A percentile compares a stretch with the other conserved stretches of the same genome.
These are phyloP conservation scores for Drosera spatulata DNA, from an alignment of 179 eudicot species.

Conservation along the genomic window DNA sequence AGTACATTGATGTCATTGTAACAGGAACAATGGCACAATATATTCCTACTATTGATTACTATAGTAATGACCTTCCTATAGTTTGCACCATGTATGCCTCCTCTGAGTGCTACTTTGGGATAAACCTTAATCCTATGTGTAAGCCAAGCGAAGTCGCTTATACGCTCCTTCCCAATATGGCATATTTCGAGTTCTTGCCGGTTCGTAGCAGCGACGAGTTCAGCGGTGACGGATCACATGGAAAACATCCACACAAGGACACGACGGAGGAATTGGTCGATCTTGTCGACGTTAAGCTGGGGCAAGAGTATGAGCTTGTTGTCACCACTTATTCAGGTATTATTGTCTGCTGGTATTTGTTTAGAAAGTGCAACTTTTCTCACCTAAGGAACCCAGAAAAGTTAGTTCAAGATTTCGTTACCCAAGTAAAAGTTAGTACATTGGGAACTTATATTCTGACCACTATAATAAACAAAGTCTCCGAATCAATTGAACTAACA, in stretches of 20 bases:
- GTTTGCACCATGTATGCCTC: constrained; percentile 12
- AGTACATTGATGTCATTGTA: constrained; percentile 13
- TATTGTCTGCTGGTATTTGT: neutral
- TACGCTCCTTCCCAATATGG: constrained; percentile 10
- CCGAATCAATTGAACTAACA: too few relatives aligned
- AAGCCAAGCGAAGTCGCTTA: constrained; percentile 7
- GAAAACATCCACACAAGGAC: neutral
- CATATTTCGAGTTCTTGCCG: constrained; percentile 15
- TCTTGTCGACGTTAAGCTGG: too few relatives aligned
- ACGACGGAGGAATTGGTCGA: constrained; percentile 24
- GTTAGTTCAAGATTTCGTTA: too few relatives aligned
- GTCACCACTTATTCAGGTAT: constrained; percentile 41
- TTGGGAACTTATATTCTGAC: too few relatives aligned
- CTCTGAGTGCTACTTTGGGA: neutral
- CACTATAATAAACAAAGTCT: too few relatives aligned
- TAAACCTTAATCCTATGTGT: constrained; percentile 13
- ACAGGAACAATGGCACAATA: constrained; percentile 15
- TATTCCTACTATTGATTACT: constrained; percentile 10
- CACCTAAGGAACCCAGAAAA: too few relatives aligned
- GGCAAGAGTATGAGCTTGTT: constrained; percentile 15
- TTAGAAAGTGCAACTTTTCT: too few relatives aligned
- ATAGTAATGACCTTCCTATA: constrained; percentile 11
- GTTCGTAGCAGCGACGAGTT: neutral
- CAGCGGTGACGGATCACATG: too few relatives aligned
- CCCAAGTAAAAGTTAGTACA: too few relatives aligned